Evolutionary conservation across 345 rosid genomes (phyloP).

Genomic region (Trapa bicornis): DNA sequence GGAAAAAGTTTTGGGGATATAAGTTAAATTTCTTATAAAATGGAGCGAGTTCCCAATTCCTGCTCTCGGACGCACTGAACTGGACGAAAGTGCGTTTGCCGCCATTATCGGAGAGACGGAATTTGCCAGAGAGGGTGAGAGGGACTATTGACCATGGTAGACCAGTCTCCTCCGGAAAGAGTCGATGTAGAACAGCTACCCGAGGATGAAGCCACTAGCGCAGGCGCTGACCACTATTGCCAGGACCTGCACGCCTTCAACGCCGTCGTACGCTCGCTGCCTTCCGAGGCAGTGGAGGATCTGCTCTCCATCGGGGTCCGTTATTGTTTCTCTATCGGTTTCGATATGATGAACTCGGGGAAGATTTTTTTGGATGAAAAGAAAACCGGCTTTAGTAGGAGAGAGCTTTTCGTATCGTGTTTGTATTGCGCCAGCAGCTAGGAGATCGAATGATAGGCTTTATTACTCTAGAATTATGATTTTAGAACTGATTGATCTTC

Average conservation of each 20-base stretch:
- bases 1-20: background rate
- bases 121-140: background rate
- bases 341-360: background rate
- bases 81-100: background rate
- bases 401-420: background rate
- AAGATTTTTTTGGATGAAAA: background rate
- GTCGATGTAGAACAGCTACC: background rate
- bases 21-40: background rate
- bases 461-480: background rate
- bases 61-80: background rate
- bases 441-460: background rate
- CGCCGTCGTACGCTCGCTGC: slow-evolving; percentile 42
- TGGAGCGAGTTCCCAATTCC: background rate
- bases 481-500: background rate
- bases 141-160: background rate
- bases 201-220: background rate
- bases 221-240: background rate
- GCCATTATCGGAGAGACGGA: background rate
- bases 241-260: slow-evolving; percentile 22
- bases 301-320: slow-evolving; percentile 45
- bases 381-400: background rate
- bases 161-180: background rate
- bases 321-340: slow-evolving; percentile 2
- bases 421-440: background rate
- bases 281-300: slow-evolving; percentile 45